These are phyloP conservation scores for Sporothrix pseudoabietina DNA, from an alignment of 2,329 filamentous ascomycete species.

Conservation along the genomic window DNA sequence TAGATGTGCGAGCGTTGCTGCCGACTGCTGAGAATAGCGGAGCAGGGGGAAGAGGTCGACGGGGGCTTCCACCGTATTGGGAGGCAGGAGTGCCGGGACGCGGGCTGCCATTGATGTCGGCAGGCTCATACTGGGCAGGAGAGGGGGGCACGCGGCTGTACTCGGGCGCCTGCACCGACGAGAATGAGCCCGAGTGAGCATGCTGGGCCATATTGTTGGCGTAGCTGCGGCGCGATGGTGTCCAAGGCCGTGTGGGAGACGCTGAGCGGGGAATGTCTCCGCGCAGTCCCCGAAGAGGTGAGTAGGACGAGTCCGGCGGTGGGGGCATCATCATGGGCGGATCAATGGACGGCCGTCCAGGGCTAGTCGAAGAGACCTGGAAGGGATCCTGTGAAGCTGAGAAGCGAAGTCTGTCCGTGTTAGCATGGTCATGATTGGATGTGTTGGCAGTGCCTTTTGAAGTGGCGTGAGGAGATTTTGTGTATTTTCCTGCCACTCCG, in stretches of 20 bases:
- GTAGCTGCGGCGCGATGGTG: slow-evolving; percentile 48
- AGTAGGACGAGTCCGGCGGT: slow-evolving; percentile 62
- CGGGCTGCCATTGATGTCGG: slow-evolving; percentile 85
- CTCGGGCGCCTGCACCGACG: slow-evolving; percentile 51
- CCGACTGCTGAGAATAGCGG: slow-evolving; percentile 68
- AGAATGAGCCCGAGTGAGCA: slow-evolving; percentile 38
- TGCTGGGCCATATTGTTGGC: slow-evolving; percentile 27
- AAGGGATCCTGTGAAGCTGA: slow-evolving; percentile 31
- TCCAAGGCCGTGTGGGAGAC: slow-evolving; percentile 63
- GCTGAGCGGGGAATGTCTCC: slow-evolving; percentile 50
- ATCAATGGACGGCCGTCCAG: slow-evolving; percentile 51
- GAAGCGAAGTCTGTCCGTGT: slow-evolving; percentile 28
- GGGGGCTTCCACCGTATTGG: slow-evolving; percentile 82
- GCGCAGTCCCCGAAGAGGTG: slow-evolving; percentile 43
- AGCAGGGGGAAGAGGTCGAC: slow-evolving; percentile 82
- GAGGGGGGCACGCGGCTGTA: slow-evolving; percentile 67
- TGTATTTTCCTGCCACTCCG: background rate
- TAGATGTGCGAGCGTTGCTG: slow-evolving; percentile 49
- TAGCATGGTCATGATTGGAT: background rate
- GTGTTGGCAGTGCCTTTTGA: background rate
- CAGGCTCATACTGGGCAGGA: slow-evolving; percentile 76
- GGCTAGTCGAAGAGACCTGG: background rate
- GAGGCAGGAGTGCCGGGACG: slow-evolving; percentile 89
- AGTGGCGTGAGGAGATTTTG: background rate
- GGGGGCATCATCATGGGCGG: slow-evolving; percentile 57